phyloP scores from a whole-genome alignment of 495 filamentous ascomycete genomes.

The Neurospora tetrasperma region DNA sequence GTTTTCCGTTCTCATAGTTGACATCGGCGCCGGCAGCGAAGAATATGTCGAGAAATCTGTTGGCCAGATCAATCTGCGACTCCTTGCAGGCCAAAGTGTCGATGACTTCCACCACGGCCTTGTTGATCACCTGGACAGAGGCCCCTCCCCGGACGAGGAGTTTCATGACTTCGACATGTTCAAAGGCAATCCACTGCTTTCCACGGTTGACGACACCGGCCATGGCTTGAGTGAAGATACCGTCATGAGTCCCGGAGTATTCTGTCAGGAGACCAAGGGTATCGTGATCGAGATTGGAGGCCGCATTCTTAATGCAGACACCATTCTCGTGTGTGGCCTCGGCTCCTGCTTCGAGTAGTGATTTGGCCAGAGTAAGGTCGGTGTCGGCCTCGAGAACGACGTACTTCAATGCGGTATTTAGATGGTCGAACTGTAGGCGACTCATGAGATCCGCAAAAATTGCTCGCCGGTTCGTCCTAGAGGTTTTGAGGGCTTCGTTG shows the following conservation, averaged over 20 bases:
- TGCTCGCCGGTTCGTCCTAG: slow-evolving; percentile 3
- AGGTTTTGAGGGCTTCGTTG: slow-evolving; percentile 14
- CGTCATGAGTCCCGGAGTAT: slow-evolving; percentile 5
- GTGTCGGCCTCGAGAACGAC: slow-evolving; percentile 13
- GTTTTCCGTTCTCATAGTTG: slow-evolving; percentile 34
- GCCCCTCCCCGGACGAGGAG: slow-evolving; percentile 30
- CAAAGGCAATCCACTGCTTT: slow-evolving; percentile 23
- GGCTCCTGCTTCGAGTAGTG: slow-evolving; percentile 18
- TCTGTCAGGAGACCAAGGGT: slow-evolving; percentile 13
- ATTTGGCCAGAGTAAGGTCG: slow-evolving; percentile 12
- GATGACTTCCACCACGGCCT: slow-evolving; percentile 29
- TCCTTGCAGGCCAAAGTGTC: slow-evolving; percentile 21
- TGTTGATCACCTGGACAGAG: slow-evolving; percentile 19
- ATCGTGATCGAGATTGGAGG: slow-evolving; percentile 16
- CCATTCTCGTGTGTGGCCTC: slow-evolving; percentile 18
- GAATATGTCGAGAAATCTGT: slow-evolving; percentile 23
- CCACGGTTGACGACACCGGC: slow-evolving; percentile 11
- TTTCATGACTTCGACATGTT: slow-evolving; percentile 24
- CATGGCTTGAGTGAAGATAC: slow-evolving; percentile 16
- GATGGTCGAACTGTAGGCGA: slow-evolving; percentile 17
- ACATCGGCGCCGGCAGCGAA: slow-evolving; percentile 29
- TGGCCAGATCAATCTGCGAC: slow-evolving; percentile 17
- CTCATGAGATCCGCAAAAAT: slow-evolving; percentile 13
- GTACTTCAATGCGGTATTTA: slow-evolving; percentile 21
- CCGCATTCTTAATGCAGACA: slow-evolving; percentile 21